Base-by-base conservation (phyloP, 805 yeast species). In the Starmera quercuum region DNA sequence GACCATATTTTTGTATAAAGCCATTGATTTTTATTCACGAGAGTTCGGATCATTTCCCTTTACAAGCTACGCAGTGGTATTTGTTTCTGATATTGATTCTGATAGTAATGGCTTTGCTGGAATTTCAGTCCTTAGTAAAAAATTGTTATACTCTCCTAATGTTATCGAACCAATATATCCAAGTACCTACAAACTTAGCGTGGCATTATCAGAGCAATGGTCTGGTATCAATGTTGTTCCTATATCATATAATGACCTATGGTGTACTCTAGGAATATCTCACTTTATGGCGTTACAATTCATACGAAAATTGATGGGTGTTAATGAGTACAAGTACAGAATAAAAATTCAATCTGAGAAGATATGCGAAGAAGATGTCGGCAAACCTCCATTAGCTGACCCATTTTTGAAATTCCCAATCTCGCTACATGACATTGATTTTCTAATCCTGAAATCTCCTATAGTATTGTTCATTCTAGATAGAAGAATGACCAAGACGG, bases 41-140 rank as follows among this genome's bases (percentile, higher is more conserved):
- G 95, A 88, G 45, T 92, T 81, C 55, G 96, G 97, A 5, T 83
- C 97, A 0, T 94, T 77, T 42, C 97, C 98, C 0, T 90, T 85
- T 50, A 75, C 86, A 13, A 77, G 92, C 17, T 87, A 81, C 48
- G 73, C 87, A 0, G 48, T 92, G 25, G 77, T 82, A 2, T 86
- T 90, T 54, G 78, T 90, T 5, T 68, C 74, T 9, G 78, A 78
- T 17, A 44, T 71, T 14, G 64, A 71, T 0, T 54, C 64, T 5
- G 60, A 66, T 1, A 64, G 68, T 34, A 68, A 70, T 49, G 77
- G 81, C 26, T 87, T 83, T 54, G 83, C 88, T 0, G 95, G 95
- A 0, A 53, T 87, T 30, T 68, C 86, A 0, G 56, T 85, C 2
- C 58, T 78, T 8, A 69, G 69, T 41, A 79, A 80, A 18, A 63